Evolutionary conservation across 371 early-diverging fungal species (phyloP).

Genomic region (Mucor racemosus): DNA sequence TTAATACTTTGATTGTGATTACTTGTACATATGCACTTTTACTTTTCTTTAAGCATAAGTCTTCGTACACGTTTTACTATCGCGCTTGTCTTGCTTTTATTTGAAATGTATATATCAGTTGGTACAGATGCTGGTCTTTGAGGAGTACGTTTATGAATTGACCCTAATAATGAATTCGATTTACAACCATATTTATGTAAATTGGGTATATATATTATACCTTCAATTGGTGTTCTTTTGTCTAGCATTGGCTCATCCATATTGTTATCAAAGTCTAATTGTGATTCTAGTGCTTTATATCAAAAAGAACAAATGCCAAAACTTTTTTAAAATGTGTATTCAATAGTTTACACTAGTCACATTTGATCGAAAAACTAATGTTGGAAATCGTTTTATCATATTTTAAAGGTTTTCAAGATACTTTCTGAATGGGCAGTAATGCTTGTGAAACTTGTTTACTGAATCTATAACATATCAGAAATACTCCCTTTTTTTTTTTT

Average conservation of each 20-base stretch:
- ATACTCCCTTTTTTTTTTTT: no score
- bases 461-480: no score
- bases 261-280: background rate
- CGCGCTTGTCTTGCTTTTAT: constrained; percentile 46
- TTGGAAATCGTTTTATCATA: background rate
- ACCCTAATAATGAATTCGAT: constrained; percentile 17
- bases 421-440: no score
- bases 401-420: no score
- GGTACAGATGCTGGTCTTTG: constrained; percentile 54
- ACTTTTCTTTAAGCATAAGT: constrained; percentile 54
- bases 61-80: constrained; percentile 48
- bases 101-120: constrained; percentile 65
- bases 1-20: background rate
- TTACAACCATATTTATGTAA: background rate
- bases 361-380: background rate
- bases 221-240: constrained; percentile 6
- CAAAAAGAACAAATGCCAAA: background rate
- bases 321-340: background rate
- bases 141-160: constrained; percentile 53
- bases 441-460: no score
- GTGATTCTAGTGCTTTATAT: background rate
- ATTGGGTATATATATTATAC: background rate
- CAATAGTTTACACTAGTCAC: background rate
- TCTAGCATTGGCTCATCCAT: constrained; percentile 2
- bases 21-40: background rate